Evolutionary conservation across 805 yeast species (phyloP), one percentile per base, ranked within the genome.

Genomic region (Middelhovenomyces tepae): DNA sequence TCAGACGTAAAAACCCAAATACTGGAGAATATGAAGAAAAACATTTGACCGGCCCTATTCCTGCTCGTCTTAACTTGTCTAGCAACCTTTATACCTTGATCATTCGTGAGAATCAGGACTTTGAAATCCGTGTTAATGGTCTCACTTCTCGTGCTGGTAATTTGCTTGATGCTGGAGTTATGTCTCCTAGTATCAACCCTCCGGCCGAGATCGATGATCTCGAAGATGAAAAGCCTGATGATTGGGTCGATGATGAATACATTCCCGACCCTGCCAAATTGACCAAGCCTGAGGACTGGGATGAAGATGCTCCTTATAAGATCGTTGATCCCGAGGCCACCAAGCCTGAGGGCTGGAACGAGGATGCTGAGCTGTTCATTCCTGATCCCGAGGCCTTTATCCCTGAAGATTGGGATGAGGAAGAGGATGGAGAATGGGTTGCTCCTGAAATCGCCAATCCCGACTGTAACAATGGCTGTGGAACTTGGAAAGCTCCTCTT

Each of bases 331-430:
- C 86, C 13, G 57, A 62, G 4, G 80, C 78, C 5, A 48, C 30
- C 5, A 79, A 72, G 54, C 96, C 96, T 5, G 78, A 59, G 17
- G 78, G 71, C 41, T 87, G 96, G 96, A 73, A 75, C 45, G 94
- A 78, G 48, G 65, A 66, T 14, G 69, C 65, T 16, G 68, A 71
- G 7, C 65, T 59, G 39, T 71, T 57, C 39, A 73, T 87, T 37
- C 57, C 69, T 7, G 91, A 86, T 53, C 85, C 93, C 24, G 65
- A 62, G 1, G 78, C 83, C 18, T 50, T 39, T 20, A 71, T 66
- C 47, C 95, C 95, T 13, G 78, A 64, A 28, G 78, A 70, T 49
- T 86, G 95, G 95, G 82, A 82, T 51, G 94, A 83, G 26, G 87
- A 78, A 44, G 87, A 80, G 52, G 94, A 85, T 52, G 95, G 95